Evolutionary conservation across 331 rosid species (phyloP), one percentile per base, ranked within the genome.

Genomic region (Stylosanthes scabra): DNA sequence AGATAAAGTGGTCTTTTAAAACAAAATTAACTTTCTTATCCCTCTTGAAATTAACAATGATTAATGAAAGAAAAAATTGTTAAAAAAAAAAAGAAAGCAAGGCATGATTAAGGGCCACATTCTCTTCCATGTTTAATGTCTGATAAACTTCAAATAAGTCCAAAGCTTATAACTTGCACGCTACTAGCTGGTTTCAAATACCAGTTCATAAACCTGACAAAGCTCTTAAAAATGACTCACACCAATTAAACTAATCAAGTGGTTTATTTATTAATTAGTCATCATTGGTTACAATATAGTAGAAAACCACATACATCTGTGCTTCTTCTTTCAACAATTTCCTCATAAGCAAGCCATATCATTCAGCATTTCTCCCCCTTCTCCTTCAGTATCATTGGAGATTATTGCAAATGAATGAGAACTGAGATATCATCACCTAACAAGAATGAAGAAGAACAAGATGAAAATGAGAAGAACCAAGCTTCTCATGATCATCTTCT

Each of bases 61-160:
- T 61, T 73, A 62, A 28, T 15, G 46, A 55, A 44, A n/a, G 44
- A 74, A 12, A 42, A 51, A n/a, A n/a, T n/a, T n/a, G n/a, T n/a
- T n/a, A 71, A 20, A 1, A 20, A 12, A 70, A 76, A 76, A n/a
- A 57, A 77, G 75, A 83, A 86, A 79, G 76, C 55, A 74, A 74
- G 72, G 68, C 50, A 68, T 55, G 72, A 62, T 12, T 56, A 66
- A 80, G 63, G 74, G 12, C 41, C 87, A 82, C 85, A 91, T 91
- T 91, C 96, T 87, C 72, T 83, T 81, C 92, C 96, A 91, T 89
- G 93, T 91, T 83, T 86, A 67, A 74, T 91, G 97, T 91, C 88
- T 93, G 92, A 84, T 85, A 83, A 87, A 81, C 85, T 89, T 78
- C 85, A 82, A 86, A 83, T 86, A 85, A 85, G 64, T 82, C 87